Percentiles rank a stretch among this genome's conserved stretches.
phyloP scores from a whole-genome alignment of 495 filamentous ascomycete species.

The Annulohypoxylon moriforme region DNA sequence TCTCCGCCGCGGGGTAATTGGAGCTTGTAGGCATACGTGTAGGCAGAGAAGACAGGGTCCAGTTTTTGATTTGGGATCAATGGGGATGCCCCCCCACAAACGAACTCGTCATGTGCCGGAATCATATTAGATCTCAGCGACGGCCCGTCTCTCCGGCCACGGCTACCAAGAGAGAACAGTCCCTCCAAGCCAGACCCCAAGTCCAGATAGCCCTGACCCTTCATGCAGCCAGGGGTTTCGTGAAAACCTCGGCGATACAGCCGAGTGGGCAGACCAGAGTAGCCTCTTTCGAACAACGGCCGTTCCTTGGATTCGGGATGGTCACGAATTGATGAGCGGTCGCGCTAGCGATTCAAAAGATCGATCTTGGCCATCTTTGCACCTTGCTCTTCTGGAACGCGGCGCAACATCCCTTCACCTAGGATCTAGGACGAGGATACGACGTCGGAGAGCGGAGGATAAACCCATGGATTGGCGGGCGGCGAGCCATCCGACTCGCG shows the following conservation, averaged over 20 bases:
- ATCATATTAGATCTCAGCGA: slow-evolving; percentile 46
- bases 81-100: slow-evolving; percentile 37
- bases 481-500: slow-evolving; percentile 35
- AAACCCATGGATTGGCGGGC: background rate
- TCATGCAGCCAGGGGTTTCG: slow-evolving; percentile 25
- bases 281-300: slow-evolving; percentile 32
- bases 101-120: slow-evolving; percentile 45
- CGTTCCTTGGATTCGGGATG: slow-evolving; percentile 46
- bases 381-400: slow-evolving; percentile 22
- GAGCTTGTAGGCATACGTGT: slow-evolving; percentile 35
- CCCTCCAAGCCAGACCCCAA: background rate
- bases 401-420: slow-evolving; percentile 29
- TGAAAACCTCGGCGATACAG: slow-evolving; percentile 42
- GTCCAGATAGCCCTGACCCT: slow-evolving; percentile 6
- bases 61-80: slow-evolving; percentile 27
- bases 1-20: slow-evolving; percentile 52
- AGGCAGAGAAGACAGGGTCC: slow-evolving; percentile 30
- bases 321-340: slow-evolving; percentile 41
- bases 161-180: slow-evolving; percentile 33
- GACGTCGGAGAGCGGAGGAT: slow-evolving; percentile 17
- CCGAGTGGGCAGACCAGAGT: slow-evolving; percentile 40
- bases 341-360: slow-evolving; percentile 37
- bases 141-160: slow-evolving; percentile 49
- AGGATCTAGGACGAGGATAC: slow-evolving; percentile 2
- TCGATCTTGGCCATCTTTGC: slow-evolving; percentile 34